phyloP scores from a whole-genome alignment of 208 protist genomes.

The Leishmania tropica region DNA sequence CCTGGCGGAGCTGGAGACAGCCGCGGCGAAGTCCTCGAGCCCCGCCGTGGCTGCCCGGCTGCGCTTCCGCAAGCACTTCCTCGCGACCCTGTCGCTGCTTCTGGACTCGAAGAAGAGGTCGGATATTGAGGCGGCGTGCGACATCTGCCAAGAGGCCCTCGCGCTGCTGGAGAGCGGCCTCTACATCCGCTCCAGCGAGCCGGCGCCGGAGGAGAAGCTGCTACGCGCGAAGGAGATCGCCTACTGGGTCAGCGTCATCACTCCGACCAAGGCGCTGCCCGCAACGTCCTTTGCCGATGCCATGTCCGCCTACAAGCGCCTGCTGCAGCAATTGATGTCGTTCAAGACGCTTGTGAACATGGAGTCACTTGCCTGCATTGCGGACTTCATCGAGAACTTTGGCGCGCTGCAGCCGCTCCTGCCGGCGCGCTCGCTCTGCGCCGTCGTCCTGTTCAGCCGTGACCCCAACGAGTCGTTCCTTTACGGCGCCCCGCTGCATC shows the following conservation, averaged over 20 bases:
- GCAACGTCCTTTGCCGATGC: constrained; percentile 49
- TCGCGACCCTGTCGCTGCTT: constrained; percentile 55
- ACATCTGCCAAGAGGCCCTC: constrained; percentile 47
- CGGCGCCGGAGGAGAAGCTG: constrained; percentile 45
- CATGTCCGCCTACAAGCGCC: constrained; percentile 47
- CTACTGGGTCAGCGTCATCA: constrained; percentile 78
- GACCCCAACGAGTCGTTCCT: constrained; percentile 82
- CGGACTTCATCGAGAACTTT: constrained; percentile 71
- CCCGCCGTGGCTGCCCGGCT: constrained; percentile 57
- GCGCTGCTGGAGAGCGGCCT: constrained; percentile 41
- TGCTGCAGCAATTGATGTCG: constrained; percentile 71
- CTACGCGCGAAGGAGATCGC: constrained; percentile 55
- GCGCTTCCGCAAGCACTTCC: constrained; percentile 69
- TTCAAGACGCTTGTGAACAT: constrained; percentile 50
- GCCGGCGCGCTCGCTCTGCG: constrained; percentile 62
- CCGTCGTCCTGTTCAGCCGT: constrained; percentile 65
- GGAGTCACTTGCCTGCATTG: constrained; percentile 51
- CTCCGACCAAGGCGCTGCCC: constrained; percentile 53
- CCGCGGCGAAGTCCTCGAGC: constrained; percentile 35
- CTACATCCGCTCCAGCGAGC: constrained; percentile 57
- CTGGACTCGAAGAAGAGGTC: constrained; percentile 43
- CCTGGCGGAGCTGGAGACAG: constrained; percentile 63
- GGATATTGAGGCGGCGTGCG: constrained; percentile 61
- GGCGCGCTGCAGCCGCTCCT: constrained; percentile 74
- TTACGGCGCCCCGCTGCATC: constrained; percentile 59